Evolutionary conservation across 305 asterid species (phyloP).

Genomic region (Solanum aculeatissimum): DNA sequence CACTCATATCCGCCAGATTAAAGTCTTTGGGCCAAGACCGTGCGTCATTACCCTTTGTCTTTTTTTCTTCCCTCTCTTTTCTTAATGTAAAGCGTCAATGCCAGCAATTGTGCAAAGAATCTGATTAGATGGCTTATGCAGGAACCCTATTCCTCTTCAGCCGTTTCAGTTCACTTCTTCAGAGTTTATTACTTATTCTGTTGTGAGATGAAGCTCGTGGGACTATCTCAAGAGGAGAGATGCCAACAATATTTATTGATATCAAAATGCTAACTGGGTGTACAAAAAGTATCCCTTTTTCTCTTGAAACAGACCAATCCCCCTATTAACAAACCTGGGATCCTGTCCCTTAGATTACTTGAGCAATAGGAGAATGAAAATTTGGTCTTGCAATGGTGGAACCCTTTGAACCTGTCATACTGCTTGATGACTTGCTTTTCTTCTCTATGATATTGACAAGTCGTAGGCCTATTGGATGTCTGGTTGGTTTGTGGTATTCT

Average conservation of each 20-base stretch:
- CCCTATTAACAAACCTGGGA: not conserved
- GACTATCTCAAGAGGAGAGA: not conserved
- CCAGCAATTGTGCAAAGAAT: not conserved
- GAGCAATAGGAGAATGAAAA: not conserved
- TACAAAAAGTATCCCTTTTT: not conserved
- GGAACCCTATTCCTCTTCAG: conserved; percentile 88
- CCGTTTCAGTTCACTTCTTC: conserved; percentile 82
- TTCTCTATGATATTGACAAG: not conserved
- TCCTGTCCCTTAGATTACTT: not conserved
- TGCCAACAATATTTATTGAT: not conserved
- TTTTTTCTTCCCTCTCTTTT: not conserved
- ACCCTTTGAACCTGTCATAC: not conserved
- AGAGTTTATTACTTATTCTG: conserved; percentile 76
- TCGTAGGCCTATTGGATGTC: not conserved
- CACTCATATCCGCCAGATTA: conserved; percentile 88
- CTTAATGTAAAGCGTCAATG: not conserved
- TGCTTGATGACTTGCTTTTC: not conserved
- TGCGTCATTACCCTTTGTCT: conserved; percentile 20
- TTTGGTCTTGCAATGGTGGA: not conserved
- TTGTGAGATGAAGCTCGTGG: conserved; percentile 43
- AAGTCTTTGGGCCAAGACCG: conserved; percentile 88
- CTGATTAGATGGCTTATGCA: conserved; percentile 19
- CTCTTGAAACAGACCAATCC: not conserved
- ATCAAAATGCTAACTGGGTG: not conserved
- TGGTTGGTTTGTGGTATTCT: not conserved